Evolutionary conservation across 768 basidiomycete genomes (phyloP), one percentile per base, ranked within the genome.

Genomic region (Mycena pura): DNA sequence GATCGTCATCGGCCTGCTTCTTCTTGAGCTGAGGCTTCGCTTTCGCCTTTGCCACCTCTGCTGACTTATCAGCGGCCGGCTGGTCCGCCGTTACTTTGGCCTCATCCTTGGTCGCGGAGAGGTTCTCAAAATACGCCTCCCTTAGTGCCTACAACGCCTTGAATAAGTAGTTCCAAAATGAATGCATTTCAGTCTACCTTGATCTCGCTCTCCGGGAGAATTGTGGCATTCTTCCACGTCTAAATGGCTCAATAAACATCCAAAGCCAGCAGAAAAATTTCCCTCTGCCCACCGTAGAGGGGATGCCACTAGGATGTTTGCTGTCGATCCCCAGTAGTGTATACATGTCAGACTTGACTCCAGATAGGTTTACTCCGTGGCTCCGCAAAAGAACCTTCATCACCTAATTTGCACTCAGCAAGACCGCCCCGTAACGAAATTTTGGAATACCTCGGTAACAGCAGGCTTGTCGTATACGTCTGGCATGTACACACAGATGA

Each of bases 331-430:
- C 89, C 86, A 66, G 38, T 46, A 62, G 41, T 3, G 90, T 90
- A 67, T 91, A 91, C 44, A 92, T 67, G 69, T 91, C 77, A 5
- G 88, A 85, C 68, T 92, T 92, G 14, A 91, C 90, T 8, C 89
- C 89, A 64, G 79, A 84, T 9, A 90, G 78, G 66, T 80, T 86
- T 47, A 86, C 69, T 0, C 90, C 89, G 70, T 91, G 90, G 49
- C 85, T 79, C 56, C 86, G 77, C 41, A 92, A 68, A 10, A 92
- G 76, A 6, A 88, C 77, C 69, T 80, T 86, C 88, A 92, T 90
- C 28, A 90, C 85, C 90, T 89, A 22, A n/a, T n/a, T n/a, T n/a
- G n/a, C n/a, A n/a, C n/a, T n/a, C n/a, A n/a, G n/a, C n/a, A n/a
- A 43, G 11, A 43, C 11, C 5, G 6, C 1, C 45, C 49, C 39